Evolutionary conservation across 139 green algal genomes (phyloP).

Genomic region (Asterochloris sp.): DNA sequence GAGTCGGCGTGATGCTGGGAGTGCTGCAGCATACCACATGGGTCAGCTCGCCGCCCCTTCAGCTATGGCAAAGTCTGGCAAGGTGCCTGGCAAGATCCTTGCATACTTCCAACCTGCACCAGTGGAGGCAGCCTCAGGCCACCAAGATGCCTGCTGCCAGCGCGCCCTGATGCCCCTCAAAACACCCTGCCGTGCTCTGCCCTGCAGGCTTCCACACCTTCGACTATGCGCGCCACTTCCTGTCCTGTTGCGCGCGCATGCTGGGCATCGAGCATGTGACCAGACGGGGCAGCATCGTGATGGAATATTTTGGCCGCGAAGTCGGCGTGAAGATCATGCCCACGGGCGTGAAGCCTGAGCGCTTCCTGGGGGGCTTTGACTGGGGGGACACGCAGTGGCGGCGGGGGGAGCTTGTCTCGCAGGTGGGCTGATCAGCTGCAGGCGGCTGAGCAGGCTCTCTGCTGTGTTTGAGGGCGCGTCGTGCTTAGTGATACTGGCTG

Average conservation of each 20-base stretch:
- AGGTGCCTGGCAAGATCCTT: background rate
- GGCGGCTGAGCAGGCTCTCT: too few relatives aligned
- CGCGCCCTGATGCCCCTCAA: too few relatives aligned
- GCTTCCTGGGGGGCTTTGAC: conserved; percentile 73
- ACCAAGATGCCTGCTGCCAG: too few relatives aligned
- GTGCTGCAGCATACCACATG: too few relatives aligned
- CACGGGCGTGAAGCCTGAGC: conserved; percentile 85
- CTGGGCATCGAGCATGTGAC: conserved; percentile 95
- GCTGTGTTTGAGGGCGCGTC: too few relatives aligned
- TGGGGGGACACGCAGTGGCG: conserved; percentile 91
- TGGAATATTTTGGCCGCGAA: conserved; percentile 95
- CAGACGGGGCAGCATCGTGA: conserved; percentile 76
- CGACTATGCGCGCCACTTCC: conserved; percentile 98
- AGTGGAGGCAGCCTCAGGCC: too few relatives aligned
- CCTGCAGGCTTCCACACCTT: conserved; percentile 94
- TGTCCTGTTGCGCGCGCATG: conserved; percentile 94
- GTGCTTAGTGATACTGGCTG: too few relatives aligned
- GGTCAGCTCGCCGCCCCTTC: too few relatives aligned
- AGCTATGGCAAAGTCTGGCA: too few relatives aligned
- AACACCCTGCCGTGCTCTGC: background rate
- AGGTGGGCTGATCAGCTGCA: conserved; percentile 36
- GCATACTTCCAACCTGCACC: too few relatives aligned
- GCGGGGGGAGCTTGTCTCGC: conserved; percentile 77
- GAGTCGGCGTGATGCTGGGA: too few relatives aligned
- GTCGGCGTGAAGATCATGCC: conserved; percentile 98